phyloP scores from a whole-genome alignment of 805 yeast genomes.

The Metschnikowia orientalis region DNA sequence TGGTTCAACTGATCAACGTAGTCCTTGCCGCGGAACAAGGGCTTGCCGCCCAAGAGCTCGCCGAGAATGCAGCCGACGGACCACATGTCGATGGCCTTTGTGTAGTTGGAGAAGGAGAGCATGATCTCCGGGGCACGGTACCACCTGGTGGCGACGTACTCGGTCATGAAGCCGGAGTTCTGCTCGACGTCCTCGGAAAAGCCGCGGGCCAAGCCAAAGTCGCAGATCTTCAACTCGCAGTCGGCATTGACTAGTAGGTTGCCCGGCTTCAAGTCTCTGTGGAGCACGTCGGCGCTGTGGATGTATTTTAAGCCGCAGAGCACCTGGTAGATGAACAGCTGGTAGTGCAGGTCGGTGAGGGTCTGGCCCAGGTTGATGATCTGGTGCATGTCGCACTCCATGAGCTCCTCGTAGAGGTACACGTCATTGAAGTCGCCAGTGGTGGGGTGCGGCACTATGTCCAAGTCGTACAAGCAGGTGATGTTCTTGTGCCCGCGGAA shows the following conservation, averaged over 20 bases:
- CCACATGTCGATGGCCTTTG: constrained; percentile 97
- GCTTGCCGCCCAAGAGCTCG: constrained; percentile 84
- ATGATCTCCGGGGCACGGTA: constrained; percentile 98
- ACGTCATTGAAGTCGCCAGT: constrained; percentile 79
- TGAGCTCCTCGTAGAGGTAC: constrained; percentile 89
- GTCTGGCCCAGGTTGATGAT: constrained; percentile 92
- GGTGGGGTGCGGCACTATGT: constrained; percentile 67
- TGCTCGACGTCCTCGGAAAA: constrained; percentile 76
- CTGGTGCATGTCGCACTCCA: constrained; percentile 99
- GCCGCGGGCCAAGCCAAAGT: constrained; percentile 94
- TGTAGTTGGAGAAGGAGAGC: constrained; percentile 88
- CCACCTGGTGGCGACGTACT: constrained; percentile 98
- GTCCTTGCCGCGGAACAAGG: constrained; percentile 92
- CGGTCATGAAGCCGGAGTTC: constrained; percentile 92
- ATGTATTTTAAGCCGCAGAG: constrained; percentile 86
- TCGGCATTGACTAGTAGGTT: constrained; percentile 91
- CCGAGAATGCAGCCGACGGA: constrained; percentile 97
- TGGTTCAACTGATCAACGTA: constrained; percentile 92
- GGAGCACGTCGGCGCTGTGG: constrained; percentile 89
- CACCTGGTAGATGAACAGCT: constrained; percentile 86
- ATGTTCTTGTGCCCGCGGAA: constrained; percentile 96
- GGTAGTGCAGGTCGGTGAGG: constrained; percentile 91
- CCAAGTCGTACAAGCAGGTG: constrained; percentile 91
- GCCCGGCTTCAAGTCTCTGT: constrained; percentile 93
- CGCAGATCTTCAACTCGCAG: constrained; percentile 94